Base-by-base conservation (phyloP, 805 yeast species). In the Starmerella bacillaris region DNA sequence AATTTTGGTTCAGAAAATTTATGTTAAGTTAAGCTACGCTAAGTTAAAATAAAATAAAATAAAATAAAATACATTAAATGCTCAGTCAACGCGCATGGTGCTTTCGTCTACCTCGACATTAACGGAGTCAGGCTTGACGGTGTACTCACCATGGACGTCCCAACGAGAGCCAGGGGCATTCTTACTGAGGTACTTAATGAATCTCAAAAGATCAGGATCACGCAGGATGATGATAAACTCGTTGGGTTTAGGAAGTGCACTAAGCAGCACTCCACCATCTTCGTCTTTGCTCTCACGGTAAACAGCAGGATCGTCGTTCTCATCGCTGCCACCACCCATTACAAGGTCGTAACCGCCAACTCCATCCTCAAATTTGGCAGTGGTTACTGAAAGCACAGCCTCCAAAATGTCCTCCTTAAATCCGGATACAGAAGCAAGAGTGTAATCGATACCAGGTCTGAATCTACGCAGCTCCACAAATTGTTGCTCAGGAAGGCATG, bases 401-500 rank as follows among this genome's bases (percentile, higher is more conserved):
- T 86, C 96, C 15, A 86, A 54, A 1, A 70, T 51, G 2, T 70
- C 68, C 1, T 40, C 49, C 18, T 46, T 60, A 37, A 48, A 46
- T 5, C 47, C 63, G 15, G 65, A 67, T 2, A 70, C 59, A 1
- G 96, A 79, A 0, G 98, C 98, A 30, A 89, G 59, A 3, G 86
- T 84, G 56, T 79, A 89, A 54, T 89, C 99, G 20, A 70, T 74
- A 3, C 96, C 98, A 1, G 94, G 98, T 48, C 98, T 70, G 59
- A 89, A 89, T 43, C 95, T 64, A 49, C 99, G 67, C 5, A 79
- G 67, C 18, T 84, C 51, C 2, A 78, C 59, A 45, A 76, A 79
- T 43, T 77, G 78, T 33, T 74, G 66, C 3, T 71, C 58, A 6
- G 77, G 71, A 5, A 18, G 38, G 36, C 82, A 50, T 12, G 72